Percentiles rank a stretch among this genome's conserved stretches.
These are phyloP conservation scores for Massarina eburnea DNA, from an alignment of 2,329 filamentous ascomycete species.

Conservation along the genomic window DNA sequence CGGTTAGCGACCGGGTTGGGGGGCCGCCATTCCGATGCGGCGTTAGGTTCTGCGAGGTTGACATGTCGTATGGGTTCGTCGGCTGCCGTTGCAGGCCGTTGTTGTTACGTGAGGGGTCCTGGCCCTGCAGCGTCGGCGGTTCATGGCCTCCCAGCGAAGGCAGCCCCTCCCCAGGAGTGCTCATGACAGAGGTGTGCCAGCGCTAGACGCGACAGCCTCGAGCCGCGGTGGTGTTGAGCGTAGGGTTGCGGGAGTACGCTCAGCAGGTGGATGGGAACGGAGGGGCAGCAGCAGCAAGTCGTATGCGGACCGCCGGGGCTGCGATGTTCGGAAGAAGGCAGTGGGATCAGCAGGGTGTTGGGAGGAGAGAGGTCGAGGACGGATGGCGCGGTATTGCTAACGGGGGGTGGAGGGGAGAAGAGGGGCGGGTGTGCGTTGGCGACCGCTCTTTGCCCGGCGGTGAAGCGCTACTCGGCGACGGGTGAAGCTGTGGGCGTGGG, in stretches of 20 bases:
- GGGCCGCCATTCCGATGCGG: constrained; percentile 24
- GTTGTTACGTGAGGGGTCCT: constrained; percentile 30
- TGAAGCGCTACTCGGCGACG: constrained; percentile 8
- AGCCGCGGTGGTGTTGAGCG: constrained; percentile 1
- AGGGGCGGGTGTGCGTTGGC: constrained; percentile 13
- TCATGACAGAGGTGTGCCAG: constrained; percentile 35
- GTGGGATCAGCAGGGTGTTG: not conserved
- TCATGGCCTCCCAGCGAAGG: constrained; percentile 38
- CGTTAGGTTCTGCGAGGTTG: constrained; percentile 23
- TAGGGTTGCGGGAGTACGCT: not conserved
- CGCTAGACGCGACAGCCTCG: constrained; percentile 10
- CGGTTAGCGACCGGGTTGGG: constrained; percentile 30
- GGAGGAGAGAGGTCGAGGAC: not conserved
- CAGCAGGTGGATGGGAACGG: constrained; percentile 10
- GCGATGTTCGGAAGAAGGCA: not conserved
- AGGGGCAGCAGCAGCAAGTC: constrained; percentile 7
- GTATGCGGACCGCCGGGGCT: not conserved
- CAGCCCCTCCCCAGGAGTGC: constrained; percentile 38
- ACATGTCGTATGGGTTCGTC: constrained; percentile 31
- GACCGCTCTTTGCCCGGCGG: constrained; percentile 15
- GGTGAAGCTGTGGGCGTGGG: not conserved
- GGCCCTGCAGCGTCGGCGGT: constrained; percentile 25
- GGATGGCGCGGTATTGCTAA: not conserved
- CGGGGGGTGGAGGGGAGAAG: constrained; percentile 8
- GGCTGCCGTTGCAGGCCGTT: constrained; percentile 34